Conservation (phyloP, 352 stramenopile species). For the Achlya hypogyna region DNA sequence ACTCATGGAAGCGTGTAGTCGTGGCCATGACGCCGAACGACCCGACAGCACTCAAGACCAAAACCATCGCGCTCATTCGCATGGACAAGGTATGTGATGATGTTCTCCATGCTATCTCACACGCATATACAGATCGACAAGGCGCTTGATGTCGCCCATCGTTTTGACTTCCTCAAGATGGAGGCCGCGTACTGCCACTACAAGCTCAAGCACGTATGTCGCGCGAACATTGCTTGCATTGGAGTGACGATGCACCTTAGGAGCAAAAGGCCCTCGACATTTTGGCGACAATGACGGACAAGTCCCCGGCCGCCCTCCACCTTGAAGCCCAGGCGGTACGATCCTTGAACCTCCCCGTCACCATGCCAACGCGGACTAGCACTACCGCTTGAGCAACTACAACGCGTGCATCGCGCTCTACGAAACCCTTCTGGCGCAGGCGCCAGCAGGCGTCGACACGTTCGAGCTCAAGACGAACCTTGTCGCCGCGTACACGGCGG, state of each 20-base stretch:
- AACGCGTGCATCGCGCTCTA: conserved; percentile 63
- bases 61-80: conserved; percentile 65
- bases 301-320: conserved; percentile 44
- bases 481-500: conserved; percentile 60
- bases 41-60: conserved; percentile 73
- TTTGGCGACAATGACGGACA: conserved; percentile 27
- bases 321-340: conserved; percentile 57
- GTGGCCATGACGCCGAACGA: conserved; percentile 63
- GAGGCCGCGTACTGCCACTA: conserved; percentile 78
- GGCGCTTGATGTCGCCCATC: conserved; percentile 59
- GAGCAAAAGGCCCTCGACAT: conserved; percentile 51
- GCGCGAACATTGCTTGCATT: not conserved
- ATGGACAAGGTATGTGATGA: conserved; percentile 46
- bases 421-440: conserved; percentile 45
- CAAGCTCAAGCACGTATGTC: conserved; percentile 46
- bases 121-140: conserved; percentile 60
- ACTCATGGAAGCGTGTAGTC: conserved; percentile 29
- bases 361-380: conserved; percentile 22
- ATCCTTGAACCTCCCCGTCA: not conserved
- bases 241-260: conserved; percentile 13
- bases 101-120: not conserved
- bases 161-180: conserved; percentile 52
- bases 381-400: conserved; percentile 60
- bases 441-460: conserved; percentile 42
- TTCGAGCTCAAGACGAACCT: conserved; percentile 74